Evolutionary conservation across 148 eudicot genomes (phyloP).

Genomic region (Diospyros lotus): DNA sequence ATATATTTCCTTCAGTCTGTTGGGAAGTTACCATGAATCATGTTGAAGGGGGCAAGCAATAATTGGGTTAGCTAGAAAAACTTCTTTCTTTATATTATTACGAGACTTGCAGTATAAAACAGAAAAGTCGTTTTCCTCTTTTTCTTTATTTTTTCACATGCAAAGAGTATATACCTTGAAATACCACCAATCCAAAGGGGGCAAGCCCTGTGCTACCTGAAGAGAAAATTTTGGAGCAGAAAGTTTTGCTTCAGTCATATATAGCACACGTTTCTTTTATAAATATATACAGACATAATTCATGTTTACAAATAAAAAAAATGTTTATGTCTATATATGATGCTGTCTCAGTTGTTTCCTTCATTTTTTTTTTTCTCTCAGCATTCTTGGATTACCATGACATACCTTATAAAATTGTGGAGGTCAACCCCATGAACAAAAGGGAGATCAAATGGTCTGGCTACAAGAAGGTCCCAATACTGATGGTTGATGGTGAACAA

Average conservation of each 20-base stretch:
- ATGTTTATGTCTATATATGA: neutral
- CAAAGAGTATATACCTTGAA: too few relatives aligned
- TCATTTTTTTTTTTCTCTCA: slow-evolving; percentile 22
- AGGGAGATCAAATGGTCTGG: slow-evolving; percentile 98
- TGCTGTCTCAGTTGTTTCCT: neutral
- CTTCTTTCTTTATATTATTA: too few relatives aligned
- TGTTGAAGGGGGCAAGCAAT: neutral
- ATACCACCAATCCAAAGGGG: too few relatives aligned
- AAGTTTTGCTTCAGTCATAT: too few relatives aligned
- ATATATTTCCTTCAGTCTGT: neutral
- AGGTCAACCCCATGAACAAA: slow-evolving; percentile 94
- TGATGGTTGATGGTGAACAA: slow-evolving; percentile 85
- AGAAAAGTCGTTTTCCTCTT: too few relatives aligned
- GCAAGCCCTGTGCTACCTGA: too few relatives aligned
- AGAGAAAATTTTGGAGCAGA: too few relatives aligned
- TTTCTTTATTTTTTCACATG: too few relatives aligned
- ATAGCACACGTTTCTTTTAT: too few relatives aligned
- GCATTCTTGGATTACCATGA: slow-evolving; percentile 89
- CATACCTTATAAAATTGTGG: slow-evolving; percentile 91
- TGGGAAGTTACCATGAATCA: neutral
- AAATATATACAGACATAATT: neutral
- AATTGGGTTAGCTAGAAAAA: neutral
- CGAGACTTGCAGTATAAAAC: too few relatives aligned
- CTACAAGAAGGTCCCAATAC: slow-evolving; percentile 89
- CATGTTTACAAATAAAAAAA: neutral